Conservation (phyloP, 2,329 filamentous ascomycete genomes). For the Fusarium decemcellulare region DNA sequence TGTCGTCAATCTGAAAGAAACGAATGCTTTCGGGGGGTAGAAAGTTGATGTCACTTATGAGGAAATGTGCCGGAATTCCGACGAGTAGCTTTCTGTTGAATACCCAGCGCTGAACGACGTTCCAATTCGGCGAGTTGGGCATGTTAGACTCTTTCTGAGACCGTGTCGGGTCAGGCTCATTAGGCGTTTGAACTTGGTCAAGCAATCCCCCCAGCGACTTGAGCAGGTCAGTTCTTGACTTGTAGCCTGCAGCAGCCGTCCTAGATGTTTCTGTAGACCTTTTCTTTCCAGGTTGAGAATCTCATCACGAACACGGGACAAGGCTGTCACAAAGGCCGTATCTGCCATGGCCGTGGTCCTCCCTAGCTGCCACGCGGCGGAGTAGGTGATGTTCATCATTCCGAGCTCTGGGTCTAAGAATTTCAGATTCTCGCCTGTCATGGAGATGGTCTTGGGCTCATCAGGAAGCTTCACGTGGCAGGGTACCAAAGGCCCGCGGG, state of each 20-base stretch:
- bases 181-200: neutral
- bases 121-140: constrained; percentile 4
- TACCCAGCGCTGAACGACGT: neutral
- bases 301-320: neutral
- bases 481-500: neutral
- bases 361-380: constrained; percentile 10
- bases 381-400: constrained; percentile 15
- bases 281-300: neutral
- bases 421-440: neutral
- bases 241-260: too few relatives aligned
- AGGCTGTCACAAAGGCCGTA: constrained; percentile 1
- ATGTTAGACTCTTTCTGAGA: neutral
- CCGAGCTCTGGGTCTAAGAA: constrained; percentile 1
- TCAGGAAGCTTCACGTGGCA: neutral
- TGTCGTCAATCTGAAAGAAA: constrained; percentile 1
- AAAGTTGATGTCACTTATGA: neutral
- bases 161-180: neutral
- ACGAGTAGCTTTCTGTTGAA: neutral
- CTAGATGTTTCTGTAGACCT: too few relatives aligned
- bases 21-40: constrained; percentile 3
- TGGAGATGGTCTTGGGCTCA: neutral
- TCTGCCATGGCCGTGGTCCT: constrained; percentile 2
- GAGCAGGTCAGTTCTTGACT: too few relatives aligned
- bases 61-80: constrained; percentile 6
- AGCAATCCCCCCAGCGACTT: too few relatives aligned